Evolutionary conservation across 202 grass and related monocot genomes (phyloP).

Genomic region (Carex sylvatica): DNA sequence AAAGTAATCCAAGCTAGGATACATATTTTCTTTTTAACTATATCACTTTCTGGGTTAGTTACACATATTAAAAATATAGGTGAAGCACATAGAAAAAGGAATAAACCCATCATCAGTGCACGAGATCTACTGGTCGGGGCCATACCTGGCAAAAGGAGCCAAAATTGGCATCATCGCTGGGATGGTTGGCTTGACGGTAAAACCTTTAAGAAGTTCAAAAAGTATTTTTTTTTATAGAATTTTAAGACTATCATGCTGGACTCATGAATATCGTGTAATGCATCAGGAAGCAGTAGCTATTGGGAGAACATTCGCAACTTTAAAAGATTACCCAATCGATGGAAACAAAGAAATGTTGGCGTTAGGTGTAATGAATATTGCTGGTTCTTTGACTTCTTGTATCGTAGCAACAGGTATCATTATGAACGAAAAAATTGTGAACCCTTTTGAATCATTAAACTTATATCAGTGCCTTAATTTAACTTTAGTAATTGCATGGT

Average conservation of each 20-base stretch:
- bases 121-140: constrained; percentile 54
- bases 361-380: constrained; percentile 84
- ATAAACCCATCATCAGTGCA: constrained; percentile 67
- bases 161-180: constrained; percentile 60
- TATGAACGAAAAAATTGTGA: background rate
- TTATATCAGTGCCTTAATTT: background rate
- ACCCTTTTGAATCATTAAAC: background rate
- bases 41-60: background rate
- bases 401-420: constrained; percentile 69
- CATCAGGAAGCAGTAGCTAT: constrained; percentile 94
- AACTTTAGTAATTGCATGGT: background rate
- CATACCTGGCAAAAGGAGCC: constrained; percentile 54
- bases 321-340: constrained; percentile 84
- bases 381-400: constrained; percentile 92
- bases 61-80: constrained; percentile 43
- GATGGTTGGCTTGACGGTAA: constrained; percentile 88
- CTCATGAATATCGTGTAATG: constrained; percentile 11
- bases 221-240: background rate
- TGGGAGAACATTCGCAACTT: constrained; percentile 79
- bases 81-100: constrained; percentile 63
- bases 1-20: background rate
- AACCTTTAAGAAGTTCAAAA: background rate
- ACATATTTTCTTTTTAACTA: background rate
- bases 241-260: background rate
- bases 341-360: constrained; percentile 97